Base-by-base conservation (phyloP, 768 basidiomycete genomes). In the Butyriboletus loyo region DNA sequence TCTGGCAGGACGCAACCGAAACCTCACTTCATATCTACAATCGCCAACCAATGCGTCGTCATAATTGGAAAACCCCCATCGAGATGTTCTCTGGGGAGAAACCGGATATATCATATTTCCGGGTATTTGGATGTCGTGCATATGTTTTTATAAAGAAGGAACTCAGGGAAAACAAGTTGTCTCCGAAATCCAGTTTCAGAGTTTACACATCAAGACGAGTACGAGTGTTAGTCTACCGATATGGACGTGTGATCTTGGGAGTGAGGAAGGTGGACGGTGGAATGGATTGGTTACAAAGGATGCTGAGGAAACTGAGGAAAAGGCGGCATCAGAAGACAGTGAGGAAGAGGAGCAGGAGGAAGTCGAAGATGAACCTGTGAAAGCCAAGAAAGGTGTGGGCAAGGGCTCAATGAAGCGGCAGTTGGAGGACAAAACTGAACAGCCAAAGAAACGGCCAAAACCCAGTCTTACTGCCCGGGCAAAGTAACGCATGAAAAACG, bases 141-240 rank as follows among this genome's bases (percentile, higher is more conserved):
- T n/a, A n/a, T n/a, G n/a, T n/a, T n/a, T n/a, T n/a, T n/a, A n/a
- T n/a, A n/a, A n/a, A n/a, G n/a, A n/a, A n/a, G n/a, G n/a, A n/a
- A n/a, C n/a, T n/a, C n/a, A n/a, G n/a, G n/a, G n/a, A n/a, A n/a
- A n/a, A n/a, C n/a, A n/a, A n/a, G n/a, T n/a, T n/a, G n/a, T n/a
- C n/a, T n/a, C n/a, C n/a, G n/a, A n/a, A n/a, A n/a, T n/a, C n/a
- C n/a, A n/a, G n/a, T n/a, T 98, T 46, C 92, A 95, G 63, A 86
- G 83, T 52, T 69, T 99, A 19, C 80, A 91, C 58, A 83, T 99
- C 73, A 98, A 98, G 72, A 96, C 93, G 1, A 89, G 84, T 58
- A 82, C 81, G 11, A 91, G 89, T 47, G 76, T 85, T 31, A 83
- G 86, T 58, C 72, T 99, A n/a, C 97, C 97, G 5, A 85, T 99